These are phyloP conservation scores for Ceratobasidium sp. DNA, from an alignment of 1,284 basidiomycete genomes.

Conservation along the genomic window DNA sequence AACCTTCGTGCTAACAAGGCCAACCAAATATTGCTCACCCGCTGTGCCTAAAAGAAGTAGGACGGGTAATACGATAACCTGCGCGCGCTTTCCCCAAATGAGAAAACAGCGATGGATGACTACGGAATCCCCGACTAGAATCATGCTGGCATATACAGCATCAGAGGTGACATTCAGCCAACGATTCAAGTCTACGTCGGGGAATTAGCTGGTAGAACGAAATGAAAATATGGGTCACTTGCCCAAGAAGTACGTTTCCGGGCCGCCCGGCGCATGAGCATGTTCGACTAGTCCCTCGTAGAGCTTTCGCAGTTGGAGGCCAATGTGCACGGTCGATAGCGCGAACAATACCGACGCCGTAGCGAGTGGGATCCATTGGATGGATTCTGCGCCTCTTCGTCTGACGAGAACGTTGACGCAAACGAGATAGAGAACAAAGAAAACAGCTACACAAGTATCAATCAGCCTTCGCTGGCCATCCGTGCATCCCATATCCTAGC, in stretches of 20 bases:
- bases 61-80: slow-evolving; percentile 19
- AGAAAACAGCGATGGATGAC: slow-evolving; percentile 41
- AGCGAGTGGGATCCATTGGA: slow-evolving; percentile 34
- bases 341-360: slow-evolving; percentile 21
- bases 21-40: slow-evolving; percentile 10
- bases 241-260: slow-evolving; percentile 21
- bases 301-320: slow-evolving; percentile 26
- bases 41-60: slow-evolving; percentile 24
- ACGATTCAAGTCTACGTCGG: background rate
- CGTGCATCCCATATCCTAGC: background rate
- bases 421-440: slow-evolving; percentile 28
- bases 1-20: too few relatives aligned
- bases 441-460: slow-evolving; percentile 2
- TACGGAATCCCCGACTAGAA: slow-evolving; percentile 30
- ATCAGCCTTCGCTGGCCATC: background rate
- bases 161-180: slow-evolving; percentile 23
- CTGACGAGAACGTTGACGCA: slow-evolving; percentile 28
- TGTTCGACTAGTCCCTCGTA: slow-evolving; percentile 22
- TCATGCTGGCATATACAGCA: slow-evolving; percentile 20
- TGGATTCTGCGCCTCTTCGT: slow-evolving; percentile 1
- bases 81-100: slow-evolving; percentile 27
- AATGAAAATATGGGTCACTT: background rate
- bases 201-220: slow-evolving; percentile 8
- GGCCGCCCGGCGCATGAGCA: slow-evolving; percentile 16
- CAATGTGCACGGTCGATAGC: slow-evolving; percentile 4